Percentiles rank a stretch among this genome's conserved stretches.
These are phyloP conservation scores for Sicyos baderoa DNA, from an alignment of 306 rosid genomes.

Conservation along the genomic window DNA sequence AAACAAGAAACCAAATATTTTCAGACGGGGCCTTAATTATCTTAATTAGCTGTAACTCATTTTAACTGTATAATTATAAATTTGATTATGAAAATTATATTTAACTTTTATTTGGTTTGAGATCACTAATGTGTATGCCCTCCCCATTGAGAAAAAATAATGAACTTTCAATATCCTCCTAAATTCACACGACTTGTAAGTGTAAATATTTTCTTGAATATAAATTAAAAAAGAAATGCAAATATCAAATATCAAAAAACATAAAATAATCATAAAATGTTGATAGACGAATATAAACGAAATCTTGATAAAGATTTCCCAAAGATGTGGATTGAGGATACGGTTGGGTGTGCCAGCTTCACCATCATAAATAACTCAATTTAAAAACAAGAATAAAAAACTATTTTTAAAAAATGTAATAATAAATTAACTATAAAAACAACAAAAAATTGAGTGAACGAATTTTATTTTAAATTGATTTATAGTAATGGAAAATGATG, in stretches of 20 bases:
- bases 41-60: too few relatives aligned
- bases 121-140: too few relatives aligned
- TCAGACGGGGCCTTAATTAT: too few relatives aligned
- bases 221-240: neutral
- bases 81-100: too few relatives aligned
- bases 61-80: too few relatives aligned
- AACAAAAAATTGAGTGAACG: neutral
- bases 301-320: slow-evolving; percentile 6
- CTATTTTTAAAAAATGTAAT: neutral
- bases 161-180: too few relatives aligned
- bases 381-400: neutral
- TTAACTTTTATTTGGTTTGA: too few relatives aligned
- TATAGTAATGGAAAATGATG: slow-evolving; percentile 11
- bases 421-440: neutral
- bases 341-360: slow-evolving; percentile 13
- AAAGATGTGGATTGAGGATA: slow-evolving; percentile 11
- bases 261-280: neutral
- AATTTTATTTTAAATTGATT: neutral
- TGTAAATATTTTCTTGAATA: neutral
- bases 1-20: too few relatives aligned
- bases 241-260: too few relatives aligned
- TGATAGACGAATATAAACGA: neutral
- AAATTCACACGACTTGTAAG: neutral
- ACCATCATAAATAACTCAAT: neutral
- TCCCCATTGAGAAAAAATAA: too few relatives aligned